phyloP scores from a whole-genome alignment of 163 green algal species.

The Prototheca wickerhamii region DNA sequence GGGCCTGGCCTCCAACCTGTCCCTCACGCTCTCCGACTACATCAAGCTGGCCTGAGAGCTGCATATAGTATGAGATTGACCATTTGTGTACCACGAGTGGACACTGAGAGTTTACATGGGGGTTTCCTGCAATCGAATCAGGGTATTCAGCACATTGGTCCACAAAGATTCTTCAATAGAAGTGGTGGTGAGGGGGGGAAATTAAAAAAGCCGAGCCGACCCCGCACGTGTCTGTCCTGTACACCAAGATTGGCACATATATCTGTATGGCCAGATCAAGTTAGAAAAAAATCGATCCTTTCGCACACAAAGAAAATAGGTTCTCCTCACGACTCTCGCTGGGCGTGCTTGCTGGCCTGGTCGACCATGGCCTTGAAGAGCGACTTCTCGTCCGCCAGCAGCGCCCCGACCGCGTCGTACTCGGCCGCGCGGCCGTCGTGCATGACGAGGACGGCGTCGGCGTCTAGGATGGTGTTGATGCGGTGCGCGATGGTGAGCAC shows the following conservation, averaged over 20 bases:
- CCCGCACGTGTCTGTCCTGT: too few species aligned
- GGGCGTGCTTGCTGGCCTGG: background rate
- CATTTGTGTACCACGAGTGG: too few species aligned
- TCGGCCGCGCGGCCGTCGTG: conserved; percentile 22
- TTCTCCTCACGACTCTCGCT: too few species aligned
- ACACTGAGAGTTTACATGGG: background rate
- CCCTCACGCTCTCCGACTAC: conserved; percentile 21
- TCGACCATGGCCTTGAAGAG: conserved; percentile 26
- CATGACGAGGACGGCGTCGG: conserved; percentile 48
- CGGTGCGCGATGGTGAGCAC: conserved; percentile 90
- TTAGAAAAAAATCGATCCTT: background rate
- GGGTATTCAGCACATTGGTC: background rate
- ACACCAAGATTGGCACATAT: too few species aligned
- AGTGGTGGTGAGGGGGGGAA: background rate
- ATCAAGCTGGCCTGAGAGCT: conserved; percentile 16
- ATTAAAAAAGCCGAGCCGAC: too few species aligned
- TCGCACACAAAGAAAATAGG: background rate
- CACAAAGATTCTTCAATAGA: background rate
- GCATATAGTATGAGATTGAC: too few species aligned
- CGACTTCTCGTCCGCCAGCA: conserved; percentile 16
- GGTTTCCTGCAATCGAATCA: background rate
- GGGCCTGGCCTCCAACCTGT: conserved; percentile 19
- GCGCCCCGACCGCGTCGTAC: conserved; percentile 16
- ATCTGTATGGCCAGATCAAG: background rate
- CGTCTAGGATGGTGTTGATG: conserved; percentile 94